Evolutionary conservation across 23 red algal species (phyloP).

Genomic region (Gracilaria domingensis): DNA sequence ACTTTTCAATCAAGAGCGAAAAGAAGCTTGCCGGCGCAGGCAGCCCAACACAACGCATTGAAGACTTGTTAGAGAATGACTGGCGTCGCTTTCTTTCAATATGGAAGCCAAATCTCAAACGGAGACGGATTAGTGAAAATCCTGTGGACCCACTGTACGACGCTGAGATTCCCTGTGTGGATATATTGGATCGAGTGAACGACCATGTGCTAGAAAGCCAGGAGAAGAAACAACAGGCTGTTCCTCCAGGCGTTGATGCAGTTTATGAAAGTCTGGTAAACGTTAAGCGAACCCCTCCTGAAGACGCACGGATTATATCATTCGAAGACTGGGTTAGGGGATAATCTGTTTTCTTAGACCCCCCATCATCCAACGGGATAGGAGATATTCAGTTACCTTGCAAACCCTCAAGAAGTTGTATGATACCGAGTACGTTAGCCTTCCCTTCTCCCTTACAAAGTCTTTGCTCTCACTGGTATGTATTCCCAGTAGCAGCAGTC

Average conservation of each 20-base stretch:
- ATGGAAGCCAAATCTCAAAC: constrained; percentile 33
- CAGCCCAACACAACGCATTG: not conserved
- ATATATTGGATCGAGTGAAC: constrained; percentile 2
- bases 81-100: constrained; percentile 48
- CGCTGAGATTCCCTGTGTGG: constrained; percentile 21
- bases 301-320: constrained; percentile 33
- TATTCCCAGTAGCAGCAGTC: no score
- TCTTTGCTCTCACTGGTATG: no score
- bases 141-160: constrained; percentile 40
- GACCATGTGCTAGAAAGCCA: not conserved
- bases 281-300: not conserved
- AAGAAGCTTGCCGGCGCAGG: constrained; percentile 18
- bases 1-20: constrained; percentile 54
- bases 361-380: no score
- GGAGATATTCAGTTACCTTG: no score
- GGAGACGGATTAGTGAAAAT: constrained; percentile 48
- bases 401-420: no score
- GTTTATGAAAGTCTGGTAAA: constrained; percentile 1
- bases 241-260: constrained; percentile 42
- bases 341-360: not conserved
- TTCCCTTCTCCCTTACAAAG: no score
- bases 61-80: constrained; percentile 4
- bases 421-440: no score
- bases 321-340: constrained; percentile 54
- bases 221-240: not conserved